phyloP scores from a whole-genome alignment of 495 filamentous ascomycete genomes.

The Xylaria nigripes region DNA sequence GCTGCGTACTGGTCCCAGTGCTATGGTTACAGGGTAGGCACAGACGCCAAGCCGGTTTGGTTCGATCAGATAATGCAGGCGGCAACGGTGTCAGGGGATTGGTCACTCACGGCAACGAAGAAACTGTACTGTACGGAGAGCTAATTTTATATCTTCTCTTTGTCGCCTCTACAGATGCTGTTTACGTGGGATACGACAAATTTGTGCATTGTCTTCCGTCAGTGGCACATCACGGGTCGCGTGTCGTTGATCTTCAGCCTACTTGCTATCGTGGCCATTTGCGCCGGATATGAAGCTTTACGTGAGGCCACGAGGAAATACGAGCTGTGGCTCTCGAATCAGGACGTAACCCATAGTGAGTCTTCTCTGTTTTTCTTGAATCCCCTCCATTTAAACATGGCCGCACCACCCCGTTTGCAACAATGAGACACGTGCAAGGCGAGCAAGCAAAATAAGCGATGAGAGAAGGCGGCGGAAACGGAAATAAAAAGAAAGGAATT shows the following conservation, averaged over 20 bases:
- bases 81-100: neutral
- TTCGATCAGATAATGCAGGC: slow-evolving; percentile 4
- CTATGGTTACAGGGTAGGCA: neutral
- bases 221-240: slow-evolving; percentile 77
- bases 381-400: neutral
- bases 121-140: no score
- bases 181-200: slow-evolving; percentile 91
- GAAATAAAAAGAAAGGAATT: neutral
- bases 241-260: slow-evolving; percentile 70
- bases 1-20: neutral
- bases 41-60: neutral
- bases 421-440: neutral
- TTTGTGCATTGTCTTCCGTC: slow-evolving; percentile 89
- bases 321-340: slow-evolving; percentile 49
- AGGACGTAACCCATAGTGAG: slow-evolving; percentile 52
- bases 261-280: slow-evolving; percentile 68
- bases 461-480: neutral
- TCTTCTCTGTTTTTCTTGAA: slow-evolving; percentile 7
- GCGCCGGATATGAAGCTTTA: slow-evolving; percentile 84
- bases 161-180: slow-evolving; percentile 64
- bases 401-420: neutral
- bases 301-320: slow-evolving; percentile 69
- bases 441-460: neutral
- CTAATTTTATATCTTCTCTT: neutral
- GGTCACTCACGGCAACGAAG: neutral